Base-by-base conservation (phyloP, 2,329 filamentous ascomycete species). In the Fusarium sp. region DNA sequence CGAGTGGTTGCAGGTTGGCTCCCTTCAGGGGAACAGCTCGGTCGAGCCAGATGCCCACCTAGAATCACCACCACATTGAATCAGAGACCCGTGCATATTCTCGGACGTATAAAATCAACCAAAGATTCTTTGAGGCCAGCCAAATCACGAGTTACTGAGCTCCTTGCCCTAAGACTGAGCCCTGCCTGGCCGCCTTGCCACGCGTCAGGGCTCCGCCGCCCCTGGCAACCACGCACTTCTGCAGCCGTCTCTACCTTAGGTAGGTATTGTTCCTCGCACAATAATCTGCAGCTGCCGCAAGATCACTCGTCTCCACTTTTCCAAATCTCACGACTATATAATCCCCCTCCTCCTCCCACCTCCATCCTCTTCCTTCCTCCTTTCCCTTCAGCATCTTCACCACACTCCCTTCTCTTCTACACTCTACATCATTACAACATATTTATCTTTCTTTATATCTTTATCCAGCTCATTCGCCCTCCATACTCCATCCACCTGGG, bases 301-400 rank as follows among this genome's bases (percentile, higher is more conserved):
- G 50, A 61, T 49, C 52, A 61, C 52, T 52, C 46, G 43, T n/a
- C 36, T 40, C 62, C 56, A 46, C 44, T 32, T 50, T 34, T 50
- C 10, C 41, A 25, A 19, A 55, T n/a, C 19, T 6, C 13, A 15
- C 31, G 10, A 10, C 46, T 65, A 65, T 65, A 40, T 58, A 65
- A 41, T 29, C 49, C n/a, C 10, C 46, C 34, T 40, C 31, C 24
- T 42, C 22, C 28, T 42, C 41, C 31, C 26, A n/a, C 45, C 25
- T 29, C 31, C 41, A 31, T 26, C n/a, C 22, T 28, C 26, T 50
- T 38, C 15, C 43, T 45, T 31, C 36, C 25, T 39, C 36, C 25
- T 35, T 35, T 50, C 15, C 50, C 50, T 38, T 54, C 42, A 36
- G 28, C 40, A 32, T 28, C 49, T 28, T 32, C 42, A 38, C 24